Base-by-base conservation (phyloP, 2,329 filamentous ascomycete species). In the Ceratocystis alfenasii region DNA sequence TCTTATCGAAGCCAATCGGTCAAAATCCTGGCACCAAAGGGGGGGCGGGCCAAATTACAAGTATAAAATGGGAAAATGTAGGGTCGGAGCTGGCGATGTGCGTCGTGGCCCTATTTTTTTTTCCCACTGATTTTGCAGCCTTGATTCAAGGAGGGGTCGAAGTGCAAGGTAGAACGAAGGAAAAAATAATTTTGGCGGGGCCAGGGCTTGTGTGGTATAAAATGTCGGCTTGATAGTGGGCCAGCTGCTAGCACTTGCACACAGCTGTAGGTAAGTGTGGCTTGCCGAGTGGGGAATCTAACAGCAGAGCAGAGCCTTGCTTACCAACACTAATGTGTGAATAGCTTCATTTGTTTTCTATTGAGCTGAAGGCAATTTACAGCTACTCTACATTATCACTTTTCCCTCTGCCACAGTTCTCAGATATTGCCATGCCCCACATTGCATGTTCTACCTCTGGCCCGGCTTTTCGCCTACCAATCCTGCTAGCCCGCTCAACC, bases 161-260 rank as follows among this genome's bases (percentile, higher is more conserved):
- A 65, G 59, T 53, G 66, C 66, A 63, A 65, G 63, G 50, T 63
- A 62, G 62, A 48, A 46, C 45, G 60, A 22, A 63, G 62, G 60
- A 67, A 68, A 68, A 67, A 67, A 64, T 63, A 60, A 45, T 66
- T 68, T 65, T 64, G 66, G 66, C 66, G 66, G 66, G 66, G 66
- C 66, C 66, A 68, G 66, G 66, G 66, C 66, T 68, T 68, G 66
- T 68, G 66, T 68, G 64, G 66, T 53, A 67, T 61, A 33, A 64
- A 67, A 63, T 60, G 44, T 61, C 28, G 45, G 22, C 28, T 65
- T 67, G 53, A 63, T 55, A 63, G 63, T 67, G 63, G 59, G 65
- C 64, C 30, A 48, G 30, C 22, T 17, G 50, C 33, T 41, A 45
- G 50, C 60, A 63, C 30, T 25, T 59, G 60, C 15, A 8, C 28